phyloP scores from a whole-genome alignment of 805 yeast genomes.

The Teunomyces barrocoloradensis region DNA sequence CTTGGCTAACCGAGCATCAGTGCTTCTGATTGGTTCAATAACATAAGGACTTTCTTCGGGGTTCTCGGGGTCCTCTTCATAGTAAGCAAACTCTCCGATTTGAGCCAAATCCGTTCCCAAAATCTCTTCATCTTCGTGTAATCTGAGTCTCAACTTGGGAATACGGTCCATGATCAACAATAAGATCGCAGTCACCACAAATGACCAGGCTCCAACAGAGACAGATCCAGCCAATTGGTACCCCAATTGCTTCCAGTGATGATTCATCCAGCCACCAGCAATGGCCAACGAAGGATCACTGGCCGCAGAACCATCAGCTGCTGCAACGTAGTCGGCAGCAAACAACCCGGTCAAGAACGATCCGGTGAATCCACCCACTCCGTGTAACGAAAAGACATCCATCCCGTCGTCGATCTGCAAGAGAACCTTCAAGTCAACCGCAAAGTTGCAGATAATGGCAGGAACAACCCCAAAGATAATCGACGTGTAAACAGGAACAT shows the following conservation, averaged over 20 bases:
- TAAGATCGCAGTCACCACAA: slow-evolving; percentile 66
- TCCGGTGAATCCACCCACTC: slow-evolving; percentile 89
- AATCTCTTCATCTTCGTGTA: slow-evolving; percentile 82
- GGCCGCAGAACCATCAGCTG: slow-evolving; percentile 64
- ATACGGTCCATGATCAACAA: slow-evolving; percentile 65
- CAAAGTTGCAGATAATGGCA: slow-evolving; percentile 76
- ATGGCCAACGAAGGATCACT: slow-evolving; percentile 35
- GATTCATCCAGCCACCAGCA: slow-evolving; percentile 86
- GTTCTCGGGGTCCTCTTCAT: slow-evolving; percentile 39
- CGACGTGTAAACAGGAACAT: slow-evolving; percentile 87
- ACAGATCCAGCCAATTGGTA: slow-evolving; percentile 80
- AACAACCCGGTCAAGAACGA: slow-evolving; percentile 84
- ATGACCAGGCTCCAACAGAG: slow-evolving; percentile 74
- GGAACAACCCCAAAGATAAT: slow-evolving; percentile 80
- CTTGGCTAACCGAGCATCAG: slow-evolving; percentile 37
- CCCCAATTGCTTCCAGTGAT: slow-evolving; percentile 78
- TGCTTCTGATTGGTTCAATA: slow-evolving; percentile 76
- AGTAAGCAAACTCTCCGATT: slow-evolving; percentile 84
- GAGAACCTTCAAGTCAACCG: slow-evolving; percentile 73
- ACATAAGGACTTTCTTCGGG: slow-evolving; percentile 47
- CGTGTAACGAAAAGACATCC: slow-evolving; percentile 92
- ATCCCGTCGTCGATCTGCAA: slow-evolving; percentile 88
- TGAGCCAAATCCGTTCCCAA: slow-evolving; percentile 86
- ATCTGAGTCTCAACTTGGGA: slow-evolving; percentile 80
- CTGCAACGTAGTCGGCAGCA: slow-evolving; percentile 88